Evolutionary conservation across 371 early-diverging fungal species (phyloP).

Genomic region (Haplosporangium sp.): DNA sequence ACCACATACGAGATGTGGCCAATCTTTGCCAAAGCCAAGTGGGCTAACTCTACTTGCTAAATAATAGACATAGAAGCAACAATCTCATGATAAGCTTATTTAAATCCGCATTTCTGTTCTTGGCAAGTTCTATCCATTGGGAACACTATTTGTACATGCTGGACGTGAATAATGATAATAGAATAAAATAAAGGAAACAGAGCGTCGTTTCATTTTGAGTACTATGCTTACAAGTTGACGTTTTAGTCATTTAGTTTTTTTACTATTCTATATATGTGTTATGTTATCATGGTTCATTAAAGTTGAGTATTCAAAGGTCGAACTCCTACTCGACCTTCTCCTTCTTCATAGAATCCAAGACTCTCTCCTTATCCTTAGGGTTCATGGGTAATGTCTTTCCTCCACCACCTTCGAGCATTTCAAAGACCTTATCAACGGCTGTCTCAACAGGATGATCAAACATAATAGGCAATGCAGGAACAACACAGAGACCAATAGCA

Average conservation of each 20-base stretch:
- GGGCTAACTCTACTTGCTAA: slow-evolving; percentile 28
- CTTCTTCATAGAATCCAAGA: slow-evolving; percentile 33
- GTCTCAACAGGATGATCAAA: slow-evolving; percentile 82
- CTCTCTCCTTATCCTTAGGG: slow-evolving; percentile 48
- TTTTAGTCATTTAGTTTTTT: background rate
- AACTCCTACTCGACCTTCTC: slow-evolving; percentile 35
- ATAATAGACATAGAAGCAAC: background rate
- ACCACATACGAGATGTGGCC: slow-evolving; percentile 52
- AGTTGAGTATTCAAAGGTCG: background rate
- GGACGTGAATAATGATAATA: background rate
- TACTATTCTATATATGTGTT: background rate
- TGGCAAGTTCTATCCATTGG: slow-evolving; percentile 11
- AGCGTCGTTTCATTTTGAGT: background rate
- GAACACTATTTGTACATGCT: background rate
- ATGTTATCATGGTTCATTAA: background rate
- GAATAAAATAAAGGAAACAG: background rate
- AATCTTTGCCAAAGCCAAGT: slow-evolving; percentile 36
- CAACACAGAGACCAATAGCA: slow-evolving; percentile 71
- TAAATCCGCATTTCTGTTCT: background rate
- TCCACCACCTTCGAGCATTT: slow-evolving; percentile 53
- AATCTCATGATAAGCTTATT: background rate
- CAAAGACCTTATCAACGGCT: slow-evolving; percentile 74
- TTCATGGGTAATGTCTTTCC: slow-evolving; percentile 55
- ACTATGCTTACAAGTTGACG: no score
- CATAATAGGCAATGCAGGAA: slow-evolving; percentile 78